These are phyloP conservation scores for Hippophae gyantsensis DNA, from an alignment of 306 rosid genomes.

Conservation along the genomic window DNA sequence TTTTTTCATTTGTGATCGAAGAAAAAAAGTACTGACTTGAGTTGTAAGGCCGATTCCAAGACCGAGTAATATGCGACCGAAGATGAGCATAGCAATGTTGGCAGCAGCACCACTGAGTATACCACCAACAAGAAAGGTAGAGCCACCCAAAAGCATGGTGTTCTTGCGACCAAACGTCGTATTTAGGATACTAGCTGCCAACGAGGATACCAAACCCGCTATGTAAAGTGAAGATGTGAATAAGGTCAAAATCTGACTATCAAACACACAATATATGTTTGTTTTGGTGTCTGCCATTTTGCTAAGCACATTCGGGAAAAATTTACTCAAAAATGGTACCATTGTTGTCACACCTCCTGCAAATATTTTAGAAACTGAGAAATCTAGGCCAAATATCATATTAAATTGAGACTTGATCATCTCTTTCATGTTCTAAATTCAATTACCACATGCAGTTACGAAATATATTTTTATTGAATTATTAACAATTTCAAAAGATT, in stretches of 20 bases:
- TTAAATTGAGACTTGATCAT: too few species aligned
- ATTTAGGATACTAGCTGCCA: conserved; percentile 46
- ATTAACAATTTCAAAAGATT: too few species aligned
- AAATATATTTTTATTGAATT: too few species aligned
- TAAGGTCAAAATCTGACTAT: conserved; percentile 48
- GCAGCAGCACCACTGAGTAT: conserved; percentile 53
- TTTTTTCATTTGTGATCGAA: too few species aligned
- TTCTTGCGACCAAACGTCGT: conserved; percentile 33
- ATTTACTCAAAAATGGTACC: conserved; percentile 49
- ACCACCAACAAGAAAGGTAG: conserved; percentile 42
- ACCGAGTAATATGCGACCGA: conserved; percentile 66
- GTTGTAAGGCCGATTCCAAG: conserved; percentile 67
- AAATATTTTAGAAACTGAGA: not conserved
- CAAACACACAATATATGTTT: conserved; percentile 50
- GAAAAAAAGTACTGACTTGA: conserved; percentile 33
- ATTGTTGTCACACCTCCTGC: conserved; percentile 65
- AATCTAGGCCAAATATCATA: too few species aligned
- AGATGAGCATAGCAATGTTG: conserved; percentile 55
- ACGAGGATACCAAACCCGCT: conserved; percentile 45
- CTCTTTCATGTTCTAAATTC: too few species aligned
- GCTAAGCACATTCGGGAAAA: conserved; percentile 46
- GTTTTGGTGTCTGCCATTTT: conserved; percentile 22
- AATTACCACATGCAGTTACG: too few species aligned
- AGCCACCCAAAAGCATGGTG: conserved; percentile 51
- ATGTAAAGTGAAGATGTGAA: conserved; percentile 66